A percentile compares a stretch with the other conserved stretches of the same genome.
phyloP scores from a whole-genome alignment of 176 grass and related monocot species.

The Oryza punctata region DNA sequence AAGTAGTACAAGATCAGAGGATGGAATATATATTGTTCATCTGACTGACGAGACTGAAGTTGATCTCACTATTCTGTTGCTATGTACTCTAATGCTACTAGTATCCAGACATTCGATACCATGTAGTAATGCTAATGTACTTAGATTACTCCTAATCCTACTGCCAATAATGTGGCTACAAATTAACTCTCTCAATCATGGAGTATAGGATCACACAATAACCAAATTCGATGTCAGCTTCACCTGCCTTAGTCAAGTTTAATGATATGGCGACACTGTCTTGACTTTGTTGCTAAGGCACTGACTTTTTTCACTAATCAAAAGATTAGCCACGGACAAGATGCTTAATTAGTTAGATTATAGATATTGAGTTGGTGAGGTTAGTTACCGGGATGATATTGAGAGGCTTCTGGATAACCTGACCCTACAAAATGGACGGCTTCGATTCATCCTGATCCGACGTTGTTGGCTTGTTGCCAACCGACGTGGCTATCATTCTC shows the following conservation, averaged over 20 bases:
- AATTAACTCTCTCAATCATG: background rate
- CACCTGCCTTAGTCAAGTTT: background rate
- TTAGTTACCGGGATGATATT: background rate
- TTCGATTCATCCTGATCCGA: background rate
- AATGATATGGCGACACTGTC: background rate
- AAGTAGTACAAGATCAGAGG: background rate
- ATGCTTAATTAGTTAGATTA: background rate
- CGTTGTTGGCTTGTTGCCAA: background rate
- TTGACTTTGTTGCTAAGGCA: constrained; percentile 14
- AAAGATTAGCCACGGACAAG: background rate
- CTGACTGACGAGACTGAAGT: background rate
- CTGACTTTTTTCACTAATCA: background rate
- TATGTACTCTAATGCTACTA: background rate
- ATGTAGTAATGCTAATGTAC: background rate
- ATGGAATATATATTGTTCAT: background rate
- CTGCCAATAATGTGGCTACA: constrained; percentile 4
- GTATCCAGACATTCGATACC: background rate
- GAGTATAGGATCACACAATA: background rate
- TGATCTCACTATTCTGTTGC: background rate
- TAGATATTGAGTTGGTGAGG: background rate
- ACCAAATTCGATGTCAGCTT: background rate
- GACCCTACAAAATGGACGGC: background rate
- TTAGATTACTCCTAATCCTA: constrained; percentile 15
- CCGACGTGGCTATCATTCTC: constrained; percentile 4
- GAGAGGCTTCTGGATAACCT: background rate